These are phyloP conservation scores for Cytospora chrysosperma DNA, from an alignment of 2,329 filamentous ascomycete genomes.

Conservation along the genomic window DNA sequence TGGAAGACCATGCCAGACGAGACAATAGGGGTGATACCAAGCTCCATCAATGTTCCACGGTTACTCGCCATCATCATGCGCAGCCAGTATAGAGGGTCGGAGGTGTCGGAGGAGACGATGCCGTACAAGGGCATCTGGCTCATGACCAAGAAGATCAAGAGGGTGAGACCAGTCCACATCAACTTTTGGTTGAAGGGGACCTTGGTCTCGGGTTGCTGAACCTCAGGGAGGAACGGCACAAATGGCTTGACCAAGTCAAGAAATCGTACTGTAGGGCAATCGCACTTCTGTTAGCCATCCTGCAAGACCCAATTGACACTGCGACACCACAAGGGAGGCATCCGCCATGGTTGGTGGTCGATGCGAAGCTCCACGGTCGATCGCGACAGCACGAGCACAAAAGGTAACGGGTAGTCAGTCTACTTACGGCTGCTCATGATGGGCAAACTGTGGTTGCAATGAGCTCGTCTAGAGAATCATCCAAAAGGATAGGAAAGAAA, in stretches of 20 bases:
- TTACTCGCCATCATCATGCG: slow-evolving; percentile 99
- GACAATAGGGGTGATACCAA: slow-evolving; percentile 98
- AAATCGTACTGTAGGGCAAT: slow-evolving; percentile 74
- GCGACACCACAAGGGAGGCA: slow-evolving; percentile 20
- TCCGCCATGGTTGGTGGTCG: slow-evolving; percentile 6
- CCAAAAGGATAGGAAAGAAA: slow-evolving; percentile 29
- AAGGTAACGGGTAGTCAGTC: background rate
- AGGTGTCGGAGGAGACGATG: slow-evolving; percentile 98
- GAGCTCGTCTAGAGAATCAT: slow-evolving; percentile 28
- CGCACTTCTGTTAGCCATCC: slow-evolving; percentile 26
- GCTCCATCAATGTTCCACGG: slow-evolving; percentile 90
- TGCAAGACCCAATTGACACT: slow-evolving; percentile 8
- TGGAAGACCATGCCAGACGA: slow-evolving; percentile 99
- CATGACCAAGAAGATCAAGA: slow-evolving; percentile 99
- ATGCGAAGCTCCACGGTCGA: slow-evolving; percentile 14
- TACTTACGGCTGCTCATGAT: slow-evolving; percentile 58
- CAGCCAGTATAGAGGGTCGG: slow-evolving; percentile 98
- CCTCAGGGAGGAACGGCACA: slow-evolving; percentile 98
- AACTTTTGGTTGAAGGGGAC: slow-evolving; percentile 98
- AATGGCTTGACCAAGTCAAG: slow-evolving; percentile 99
- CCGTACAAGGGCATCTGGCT: slow-evolving; percentile 99
- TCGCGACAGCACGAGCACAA: slow-evolving; percentile 14
- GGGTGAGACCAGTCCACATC: slow-evolving; percentile 92
- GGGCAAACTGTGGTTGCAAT: slow-evolving; percentile 33
- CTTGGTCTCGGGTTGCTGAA: slow-evolving; percentile 97